A percentile compares a stretch with the other conserved stretches of the same genome.
Conservation (phyloP, 139 green algal genomes). For the Auxenochlorella protothecoides region DNA sequence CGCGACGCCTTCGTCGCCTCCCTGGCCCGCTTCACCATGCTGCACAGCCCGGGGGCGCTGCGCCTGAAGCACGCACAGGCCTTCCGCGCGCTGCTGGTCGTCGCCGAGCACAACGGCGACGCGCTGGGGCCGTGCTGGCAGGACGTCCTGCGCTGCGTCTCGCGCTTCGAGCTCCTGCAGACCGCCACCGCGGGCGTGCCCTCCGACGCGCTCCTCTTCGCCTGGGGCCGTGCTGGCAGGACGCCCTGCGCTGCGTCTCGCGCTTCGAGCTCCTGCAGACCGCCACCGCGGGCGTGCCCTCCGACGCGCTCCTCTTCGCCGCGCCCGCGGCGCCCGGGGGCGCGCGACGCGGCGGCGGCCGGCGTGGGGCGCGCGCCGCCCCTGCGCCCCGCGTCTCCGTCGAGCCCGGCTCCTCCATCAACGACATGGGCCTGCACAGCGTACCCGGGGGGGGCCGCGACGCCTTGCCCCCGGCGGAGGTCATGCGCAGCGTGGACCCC, state of each 20-base stretch:
- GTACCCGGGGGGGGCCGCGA: conserved; percentile 2
- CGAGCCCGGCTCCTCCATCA: conserved; percentile 16
- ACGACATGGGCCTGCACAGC: conserved; percentile 33
- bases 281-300: conserved; percentile 64
- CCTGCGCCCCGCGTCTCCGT: neutral
- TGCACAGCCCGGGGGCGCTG: conserved; percentile 62
- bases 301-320: conserved; percentile 77
- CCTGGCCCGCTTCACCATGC: conserved; percentile 39
- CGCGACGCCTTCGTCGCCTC: conserved; percentile 75
- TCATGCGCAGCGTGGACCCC: conserved; percentile 45
- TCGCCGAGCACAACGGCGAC: conserved; percentile 63
- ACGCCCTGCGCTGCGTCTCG: conserved; percentile 85
- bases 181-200: conserved; percentile 60
- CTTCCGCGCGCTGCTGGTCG: conserved; percentile 61
- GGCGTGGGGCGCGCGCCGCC: neutral
- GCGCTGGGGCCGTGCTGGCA: conserved; percentile 69
- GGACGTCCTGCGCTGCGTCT: conserved; percentile 86
- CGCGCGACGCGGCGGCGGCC: neutral
- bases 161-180: conserved; percentile 84
- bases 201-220: conserved; percentile 78
- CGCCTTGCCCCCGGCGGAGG: conserved; percentile 18
- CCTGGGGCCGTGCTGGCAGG: conserved; percentile 70
- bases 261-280: conserved; percentile 82
- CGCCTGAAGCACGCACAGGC: conserved; percentile 78
- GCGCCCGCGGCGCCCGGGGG: conserved; percentile 5